Conservation (phyloP, 2,329 filamentous ascomycete species). For the Ophiostoma angusticollis region DNA sequence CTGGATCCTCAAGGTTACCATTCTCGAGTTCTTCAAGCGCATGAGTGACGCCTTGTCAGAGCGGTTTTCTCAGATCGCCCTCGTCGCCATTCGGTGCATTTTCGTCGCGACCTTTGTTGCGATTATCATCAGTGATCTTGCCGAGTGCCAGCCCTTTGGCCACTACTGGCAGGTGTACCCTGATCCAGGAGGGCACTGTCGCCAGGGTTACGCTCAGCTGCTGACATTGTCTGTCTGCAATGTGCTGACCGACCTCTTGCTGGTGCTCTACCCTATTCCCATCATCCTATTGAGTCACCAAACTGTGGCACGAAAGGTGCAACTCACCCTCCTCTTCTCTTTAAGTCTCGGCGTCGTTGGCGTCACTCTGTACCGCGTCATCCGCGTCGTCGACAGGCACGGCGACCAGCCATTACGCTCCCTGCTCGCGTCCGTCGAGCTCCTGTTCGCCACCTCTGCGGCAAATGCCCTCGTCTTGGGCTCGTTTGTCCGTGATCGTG, state of each 20-base stretch:
- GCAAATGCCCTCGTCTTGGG: constrained; percentile 85
- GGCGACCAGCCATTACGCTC: constrained; percentile 80
- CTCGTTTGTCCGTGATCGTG: constrained; percentile 82
- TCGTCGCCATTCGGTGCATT: constrained; percentile 61
- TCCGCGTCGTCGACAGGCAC: constrained; percentile 55
- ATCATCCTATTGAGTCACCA: constrained; percentile 74
- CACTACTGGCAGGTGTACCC: constrained; percentile 75
- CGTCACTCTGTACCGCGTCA: constrained; percentile 71
- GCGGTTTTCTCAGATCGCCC: constrained; percentile 55
- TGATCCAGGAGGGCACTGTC: constrained; percentile 74
- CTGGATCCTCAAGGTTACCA: constrained; percentile 82
- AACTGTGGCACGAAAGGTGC: constrained; percentile 62
- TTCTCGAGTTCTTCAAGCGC: constrained; percentile 83
- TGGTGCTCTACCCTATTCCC: constrained; percentile 80
- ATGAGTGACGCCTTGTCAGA: constrained; percentile 75
- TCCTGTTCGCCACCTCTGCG: constrained; percentile 74
- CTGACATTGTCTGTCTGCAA: constrained; percentile 84
- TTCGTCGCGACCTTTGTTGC: constrained; percentile 61
- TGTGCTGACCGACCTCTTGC: constrained; percentile 74
- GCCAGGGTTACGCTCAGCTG: constrained; percentile 76
- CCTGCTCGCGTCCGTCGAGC: constrained; percentile 77
- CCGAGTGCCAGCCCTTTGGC: constrained; percentile 66
- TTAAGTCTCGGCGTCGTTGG: constrained; percentile 68
- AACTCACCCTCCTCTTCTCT: constrained; percentile 69
- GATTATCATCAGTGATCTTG: constrained; percentile 67